Evolutionary conservation across 1,284 basidiomycete species (phyloP).

Genomic region (Termitomyces sp.): DNA sequence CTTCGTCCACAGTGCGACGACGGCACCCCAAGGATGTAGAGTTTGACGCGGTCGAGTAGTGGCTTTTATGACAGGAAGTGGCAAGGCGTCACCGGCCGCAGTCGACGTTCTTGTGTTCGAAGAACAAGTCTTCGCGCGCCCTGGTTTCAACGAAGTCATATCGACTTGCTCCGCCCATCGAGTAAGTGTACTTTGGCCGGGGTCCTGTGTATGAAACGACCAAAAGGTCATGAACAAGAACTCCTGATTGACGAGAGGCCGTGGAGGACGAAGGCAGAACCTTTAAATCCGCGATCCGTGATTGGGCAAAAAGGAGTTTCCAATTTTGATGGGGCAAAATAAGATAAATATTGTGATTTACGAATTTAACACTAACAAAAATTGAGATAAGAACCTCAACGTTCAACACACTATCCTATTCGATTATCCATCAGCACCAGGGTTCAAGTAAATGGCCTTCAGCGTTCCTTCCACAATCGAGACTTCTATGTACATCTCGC

Average conservation of each 20-base stretch:
- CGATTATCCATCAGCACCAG: neutral
- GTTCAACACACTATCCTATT: neutral
- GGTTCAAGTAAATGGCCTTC: neutral
- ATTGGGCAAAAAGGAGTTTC: conserved; percentile 7
- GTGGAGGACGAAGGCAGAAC: neutral
- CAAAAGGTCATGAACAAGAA: conserved; percentile 19
- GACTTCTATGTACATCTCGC: neutral
- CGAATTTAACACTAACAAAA: neutral
- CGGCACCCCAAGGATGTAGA: conserved; percentile 19
- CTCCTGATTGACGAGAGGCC: conserved; percentile 2
- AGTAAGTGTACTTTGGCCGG: conserved; percentile 13
- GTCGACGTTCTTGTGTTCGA: conserved; percentile 22
- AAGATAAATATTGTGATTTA: neutral
- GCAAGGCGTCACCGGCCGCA: conserved; percentile 22
- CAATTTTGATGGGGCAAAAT: conserved; percentile 4
- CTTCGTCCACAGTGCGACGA: conserved; percentile 26
- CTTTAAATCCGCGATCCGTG: neutral
- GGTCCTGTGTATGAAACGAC: conserved; percentile 11
- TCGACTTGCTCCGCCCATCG: conserved; percentile 24
- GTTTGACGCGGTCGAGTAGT: conserved; percentile 10
- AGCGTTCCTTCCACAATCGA: neutral
- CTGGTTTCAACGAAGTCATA: conserved; percentile 18
- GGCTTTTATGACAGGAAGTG: conserved; percentile 22
- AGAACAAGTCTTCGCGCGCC: conserved; percentile 19
- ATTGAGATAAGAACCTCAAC: neutral